Base-by-base conservation (phyloP, 805 yeast species). In the Ogataea degrootiae region DNA sequence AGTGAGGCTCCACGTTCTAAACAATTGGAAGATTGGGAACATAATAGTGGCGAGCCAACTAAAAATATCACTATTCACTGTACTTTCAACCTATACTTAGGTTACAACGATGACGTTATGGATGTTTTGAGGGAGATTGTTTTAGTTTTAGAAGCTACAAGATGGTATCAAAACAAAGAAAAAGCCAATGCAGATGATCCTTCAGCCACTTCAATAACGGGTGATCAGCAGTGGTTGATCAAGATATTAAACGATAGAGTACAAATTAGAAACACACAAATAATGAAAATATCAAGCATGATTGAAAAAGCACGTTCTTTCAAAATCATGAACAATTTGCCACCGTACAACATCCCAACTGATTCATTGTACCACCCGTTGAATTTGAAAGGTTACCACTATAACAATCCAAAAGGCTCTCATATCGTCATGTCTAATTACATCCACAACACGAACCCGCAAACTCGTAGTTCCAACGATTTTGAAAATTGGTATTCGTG, bases 51-150 rank as follows among this genome's bases (percentile, higher is more conserved):
- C 15, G 41, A 39, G 15, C 16, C 16, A 23, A 9, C 31, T 3
- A 39, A 15, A 5, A 14, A 19, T 16, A 17, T 33, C 7, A 39
- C 12, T 15, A 9, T 14, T 26, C 33, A 48, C 33, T 41, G 34
- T 19, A 42, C 55, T 12, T 61, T 54, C 47, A 67, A 67, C 48
- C 50, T 68, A 43, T 68, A 68, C 44, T 47, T 65, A 12, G 72
- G 71, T 3, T 68, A 59, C 52, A 67, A 62, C 46, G 70, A 67
- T 47, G 67, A 64, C 41, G 58, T 63, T 16, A 55, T 66, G n/a
- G 63, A 61, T 21, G 54, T 61, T 6, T 57, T 67, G 36, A 64
- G 63, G 43, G 69, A 63, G 40, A 54, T 66, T 8, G 61, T 63
- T 5, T 44, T 60, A 26, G 53, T 63, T 2, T 46, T 64, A 22